A percentile compares a stretch with the other conserved stretches of the same genome.
Conservation (phyloP, 352 stramenopile species). For the Pythium periplocum region DNA sequence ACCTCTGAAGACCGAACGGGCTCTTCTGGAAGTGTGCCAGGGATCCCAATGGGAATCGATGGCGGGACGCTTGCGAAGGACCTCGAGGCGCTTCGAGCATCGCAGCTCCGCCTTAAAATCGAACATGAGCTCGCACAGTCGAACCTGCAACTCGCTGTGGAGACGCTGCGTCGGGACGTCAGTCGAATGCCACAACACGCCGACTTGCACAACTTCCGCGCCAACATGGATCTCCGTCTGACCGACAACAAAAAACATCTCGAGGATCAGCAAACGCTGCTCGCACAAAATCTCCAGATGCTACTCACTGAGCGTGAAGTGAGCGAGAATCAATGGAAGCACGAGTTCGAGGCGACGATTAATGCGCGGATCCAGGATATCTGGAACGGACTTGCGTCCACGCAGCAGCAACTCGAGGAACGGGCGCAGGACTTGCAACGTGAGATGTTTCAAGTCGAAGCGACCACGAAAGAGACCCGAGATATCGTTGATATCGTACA, state of each 20-base stretch:
- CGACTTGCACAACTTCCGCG: slow-evolving; percentile 35
- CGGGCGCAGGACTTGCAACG: slow-evolving; percentile 32
- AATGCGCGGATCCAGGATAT: slow-evolving; percentile 45
- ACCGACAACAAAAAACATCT: slow-evolving; percentile 18
- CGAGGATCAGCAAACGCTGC: slow-evolving; percentile 16
- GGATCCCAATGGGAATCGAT: slow-evolving; percentile 2
- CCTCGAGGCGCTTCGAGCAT: slow-evolving; percentile 46
- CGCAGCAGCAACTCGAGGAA: slow-evolving; percentile 31
- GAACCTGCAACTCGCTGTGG: slow-evolving; percentile 9
- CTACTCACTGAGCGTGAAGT: slow-evolving; percentile 32
- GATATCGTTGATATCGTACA: slow-evolving; percentile 3
- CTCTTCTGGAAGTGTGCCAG: too few species aligned
- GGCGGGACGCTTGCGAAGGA: slow-evolving; percentile 27
- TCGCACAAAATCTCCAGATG: slow-evolving; percentile 30
- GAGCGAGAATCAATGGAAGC: slow-evolving; percentile 55
- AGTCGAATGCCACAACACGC: slow-evolving; percentile 23
- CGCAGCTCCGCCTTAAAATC: slow-evolving; percentile 54
- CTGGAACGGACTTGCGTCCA: slow-evolving; percentile 38
- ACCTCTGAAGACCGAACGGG: too few species aligned
- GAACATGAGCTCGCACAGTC: slow-evolving; percentile 45
- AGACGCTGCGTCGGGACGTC: slow-evolving; percentile 32
- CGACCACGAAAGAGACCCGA: slow-evolving; percentile 22
- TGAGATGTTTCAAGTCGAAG: slow-evolving; percentile 47
- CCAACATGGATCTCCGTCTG: slow-evolving; percentile 29
- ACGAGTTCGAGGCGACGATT: slow-evolving; percentile 39